Percentiles rank a stretch among this genome's conserved stretches.
Conservation (phyloP, 192 early-diverging fungal species). For the Coemansia sp. region DNA sequence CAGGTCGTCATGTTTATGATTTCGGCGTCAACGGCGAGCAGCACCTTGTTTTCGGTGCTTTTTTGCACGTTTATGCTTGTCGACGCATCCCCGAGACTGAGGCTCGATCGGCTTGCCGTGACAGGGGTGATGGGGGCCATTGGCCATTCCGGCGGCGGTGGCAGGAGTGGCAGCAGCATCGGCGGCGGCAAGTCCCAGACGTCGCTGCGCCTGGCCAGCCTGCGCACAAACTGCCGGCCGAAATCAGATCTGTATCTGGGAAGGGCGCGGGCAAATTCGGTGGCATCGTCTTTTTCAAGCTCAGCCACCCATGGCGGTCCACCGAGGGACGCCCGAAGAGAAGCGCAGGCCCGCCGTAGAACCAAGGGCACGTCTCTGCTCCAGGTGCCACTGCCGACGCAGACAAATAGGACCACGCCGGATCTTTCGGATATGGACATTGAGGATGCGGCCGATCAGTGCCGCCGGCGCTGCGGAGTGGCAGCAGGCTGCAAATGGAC, state of each 20-base stretch:
- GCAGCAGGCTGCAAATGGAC: too few species aligned
- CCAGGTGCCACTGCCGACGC: background rate
- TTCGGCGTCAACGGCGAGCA: constrained; percentile 65
- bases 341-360: background rate
- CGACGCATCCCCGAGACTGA: constrained; percentile 22
- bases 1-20: constrained; percentile 89
- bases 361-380: constrained; percentile 25
- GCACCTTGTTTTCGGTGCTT: constrained; percentile 49
- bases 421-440: constrained; percentile 16
- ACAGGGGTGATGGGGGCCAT: background rate
- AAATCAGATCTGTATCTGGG: constrained; percentile 29
- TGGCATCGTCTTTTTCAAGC: background rate
- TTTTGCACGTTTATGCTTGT: constrained; percentile 41
- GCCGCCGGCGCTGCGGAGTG: constrained; percentile 18
- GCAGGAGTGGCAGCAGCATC: background rate
- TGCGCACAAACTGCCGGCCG: constrained; percentile 36
- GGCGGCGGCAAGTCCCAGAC: background rate
- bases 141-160: background rate
- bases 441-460: constrained; percentile 25
- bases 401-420: background rate
- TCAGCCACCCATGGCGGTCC: background rate
- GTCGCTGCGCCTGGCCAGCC: constrained; percentile 18
- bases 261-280: background rate
- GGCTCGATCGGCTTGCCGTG: constrained; percentile 23
- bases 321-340: background rate